A percentile compares a stretch with the other conserved stretches of the same genome.
These are phyloP conservation scores for Leccinum broughii DNA, from an alignment of 768 basidiomycete genomes.

Conservation along the genomic window DNA sequence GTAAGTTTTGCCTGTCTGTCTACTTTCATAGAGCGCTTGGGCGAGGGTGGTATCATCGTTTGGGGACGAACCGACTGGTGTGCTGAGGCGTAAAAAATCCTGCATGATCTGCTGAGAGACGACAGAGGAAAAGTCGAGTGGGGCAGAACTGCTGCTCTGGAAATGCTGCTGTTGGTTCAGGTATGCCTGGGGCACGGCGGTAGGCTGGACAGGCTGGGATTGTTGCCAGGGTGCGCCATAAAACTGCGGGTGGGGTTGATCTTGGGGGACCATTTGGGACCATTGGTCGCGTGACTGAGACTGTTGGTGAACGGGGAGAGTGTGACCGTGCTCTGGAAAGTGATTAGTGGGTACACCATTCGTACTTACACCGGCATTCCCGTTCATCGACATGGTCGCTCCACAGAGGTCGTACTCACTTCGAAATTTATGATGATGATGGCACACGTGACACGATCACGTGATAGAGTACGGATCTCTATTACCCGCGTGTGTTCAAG, in stretches of 20 bases:
- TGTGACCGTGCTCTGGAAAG: constrained; percentile 13
- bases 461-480: constrained; percentile 12
- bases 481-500: neutral
- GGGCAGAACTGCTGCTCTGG: constrained; percentile 19
- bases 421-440: neutral
- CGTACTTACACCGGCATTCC: constrained; percentile 14
- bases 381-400: constrained; percentile 14
- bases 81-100: constrained; percentile 53
- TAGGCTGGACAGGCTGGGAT: constrained; percentile 34
- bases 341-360: constrained; percentile 20
- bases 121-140: constrained; percentile 36
- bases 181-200: constrained; percentile 26
- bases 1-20: constrained; percentile 48
- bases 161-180: constrained; percentile 21
- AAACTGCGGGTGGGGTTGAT: constrained; percentile 27
- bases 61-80: constrained; percentile 48
- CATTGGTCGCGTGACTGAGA: constrained; percentile 23
- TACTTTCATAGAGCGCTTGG: constrained; percentile 41
- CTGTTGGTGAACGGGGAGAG: constrained; percentile 23
- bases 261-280: constrained; percentile 30
- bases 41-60: constrained; percentile 63
- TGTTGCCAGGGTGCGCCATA: constrained; percentile 34
- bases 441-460: constrained; percentile 23
- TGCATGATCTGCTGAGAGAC: constrained; percentile 57
- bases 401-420: neutral